Conservation (phyloP, 1,139 yeast species). For the Hemisphaericaspora subhashii region DNA sequence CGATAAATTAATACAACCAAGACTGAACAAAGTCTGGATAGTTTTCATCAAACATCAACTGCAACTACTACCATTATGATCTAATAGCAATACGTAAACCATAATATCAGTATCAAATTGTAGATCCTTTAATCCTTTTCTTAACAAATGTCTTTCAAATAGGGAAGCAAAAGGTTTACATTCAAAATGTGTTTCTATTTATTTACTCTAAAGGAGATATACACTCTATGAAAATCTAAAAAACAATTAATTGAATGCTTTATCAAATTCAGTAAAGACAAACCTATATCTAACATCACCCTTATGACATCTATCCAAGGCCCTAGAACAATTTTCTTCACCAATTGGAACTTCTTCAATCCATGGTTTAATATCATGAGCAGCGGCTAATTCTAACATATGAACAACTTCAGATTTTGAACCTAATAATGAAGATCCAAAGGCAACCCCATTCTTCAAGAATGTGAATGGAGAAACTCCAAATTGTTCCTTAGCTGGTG, state of each 20-base stretch:
- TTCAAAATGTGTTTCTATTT: no score
- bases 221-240: no score
- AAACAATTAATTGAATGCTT: constrained; percentile 26
- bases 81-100: no score
- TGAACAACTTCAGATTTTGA: constrained; percentile 34
- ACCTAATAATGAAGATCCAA: constrained; percentile 39
- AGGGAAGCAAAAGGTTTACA: not conserved
- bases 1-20: no score
- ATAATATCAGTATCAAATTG: no score
- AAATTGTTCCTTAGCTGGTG: constrained; percentile 31
- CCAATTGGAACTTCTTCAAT: constrained; percentile 42
- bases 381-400: constrained; percentile 43
- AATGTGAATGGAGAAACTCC: constrained; percentile 29
- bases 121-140: no score
- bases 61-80: no score
- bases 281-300: constrained; percentile 67
- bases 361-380: constrained; percentile 42
- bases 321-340: constrained; percentile 29
- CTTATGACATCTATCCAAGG: constrained; percentile 30
- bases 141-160: no score
- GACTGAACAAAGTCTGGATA: no score
- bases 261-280: constrained; percentile 56
- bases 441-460: constrained; percentile 28
- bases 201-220: no score
- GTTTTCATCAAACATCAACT: no score